Evolutionary conservation across 1,284 basidiomycete species (phyloP).

Genomic region (Sporisorium iseilematis-ciliati): DNA sequence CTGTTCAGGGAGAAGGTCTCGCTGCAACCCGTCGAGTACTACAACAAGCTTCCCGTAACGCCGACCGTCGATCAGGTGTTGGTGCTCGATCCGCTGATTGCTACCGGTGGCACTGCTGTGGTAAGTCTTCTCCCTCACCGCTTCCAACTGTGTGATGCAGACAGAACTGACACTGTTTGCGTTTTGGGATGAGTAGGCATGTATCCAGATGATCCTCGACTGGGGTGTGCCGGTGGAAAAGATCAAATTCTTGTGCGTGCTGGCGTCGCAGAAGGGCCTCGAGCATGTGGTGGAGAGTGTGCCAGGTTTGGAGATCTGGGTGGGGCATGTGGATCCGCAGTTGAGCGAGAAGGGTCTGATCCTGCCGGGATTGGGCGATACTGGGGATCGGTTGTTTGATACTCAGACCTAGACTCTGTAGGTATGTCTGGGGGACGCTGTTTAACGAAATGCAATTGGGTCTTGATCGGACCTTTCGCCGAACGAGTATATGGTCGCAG

Average conservation of each 20-base stretch:
- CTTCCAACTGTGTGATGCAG: not conserved
- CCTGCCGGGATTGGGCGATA: conserved; percentile 65
- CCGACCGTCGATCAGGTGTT: conserved; percentile 85
- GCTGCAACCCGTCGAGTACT: conserved; percentile 85
- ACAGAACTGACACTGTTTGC: not conserved
- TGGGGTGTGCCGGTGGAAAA: conserved; percentile 71
- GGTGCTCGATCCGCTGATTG: conserved; percentile 88
- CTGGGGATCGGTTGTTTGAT: conserved; percentile 61
- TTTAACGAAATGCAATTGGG: too few species aligned
- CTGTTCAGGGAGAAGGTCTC: conserved; percentile 89
- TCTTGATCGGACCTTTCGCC: too few species aligned
- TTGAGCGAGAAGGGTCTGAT: conserved; percentile 62
- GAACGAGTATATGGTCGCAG: too few species aligned
- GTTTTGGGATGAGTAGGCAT: conserved; percentile 31
- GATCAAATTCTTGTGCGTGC: conserved; percentile 85
- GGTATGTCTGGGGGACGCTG: too few species aligned
- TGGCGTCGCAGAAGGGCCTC: conserved; percentile 83
- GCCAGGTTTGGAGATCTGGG: conserved; percentile 82
- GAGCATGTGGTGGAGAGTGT: conserved; percentile 77
- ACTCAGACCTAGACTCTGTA: conserved; percentile 27
- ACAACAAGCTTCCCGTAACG: conserved; percentile 75
- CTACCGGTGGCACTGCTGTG: conserved; percentile 91
- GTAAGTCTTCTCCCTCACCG: conserved; percentile 69
- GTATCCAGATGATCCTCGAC: conserved; percentile 65
- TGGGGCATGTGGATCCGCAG: conserved; percentile 60